Percentiles rank a stretch among this genome's conserved stretches.
Evolutionary conservation across 192 early-diverging fungal genomes (phyloP).

Genomic region (Gaertneriomyces semiglobifer): DNA sequence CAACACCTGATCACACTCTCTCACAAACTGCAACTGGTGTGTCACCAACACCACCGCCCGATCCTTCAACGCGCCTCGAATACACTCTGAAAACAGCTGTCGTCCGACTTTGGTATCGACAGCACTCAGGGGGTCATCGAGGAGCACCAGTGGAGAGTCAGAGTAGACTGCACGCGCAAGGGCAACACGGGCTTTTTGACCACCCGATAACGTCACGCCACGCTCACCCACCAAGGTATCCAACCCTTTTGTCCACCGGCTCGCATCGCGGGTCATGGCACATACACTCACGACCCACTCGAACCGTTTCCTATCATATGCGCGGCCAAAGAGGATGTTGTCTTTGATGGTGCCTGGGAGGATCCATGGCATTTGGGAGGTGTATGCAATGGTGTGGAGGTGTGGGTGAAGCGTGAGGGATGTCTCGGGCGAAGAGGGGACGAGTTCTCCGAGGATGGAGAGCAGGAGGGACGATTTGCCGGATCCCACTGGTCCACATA

Average conservation of each 20-base stretch:
- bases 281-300: slow-evolving; percentile 37
- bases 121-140: slow-evolving; percentile 52
- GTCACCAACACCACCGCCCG: slow-evolving; percentile 44
- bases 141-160: slow-evolving; percentile 42
- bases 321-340: slow-evolving; percentile 48
- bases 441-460: slow-evolving; percentile 49
- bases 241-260: slow-evolving; percentile 27
- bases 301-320: slow-evolving; percentile 35
- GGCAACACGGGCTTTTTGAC: slow-evolving; percentile 46
- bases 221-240: slow-evolving; percentile 44
- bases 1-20: slow-evolving; percentile 33
- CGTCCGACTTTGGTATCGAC: slow-evolving; percentile 47
- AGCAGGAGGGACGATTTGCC: slow-evolving; percentile 44
- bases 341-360: slow-evolving; percentile 38
- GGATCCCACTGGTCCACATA: slow-evolving; percentile 47
- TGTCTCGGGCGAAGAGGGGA: slow-evolving; percentile 2
- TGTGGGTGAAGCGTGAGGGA: slow-evolving; percentile 22
- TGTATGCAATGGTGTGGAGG: slow-evolving; percentile 35
- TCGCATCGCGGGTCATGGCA: slow-evolving; percentile 44
- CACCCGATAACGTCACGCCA: slow-evolving; percentile 44
- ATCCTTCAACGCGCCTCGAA: slow-evolving; percentile 32
- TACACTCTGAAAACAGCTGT: slow-evolving; percentile 45
- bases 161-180: slow-evolving; percentile 47
- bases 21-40: slow-evolving; percentile 50
- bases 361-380: slow-evolving; percentile 45